Base-by-base conservation (phyloP, 441 rosid species). In the Mallotus repandus region DNA sequence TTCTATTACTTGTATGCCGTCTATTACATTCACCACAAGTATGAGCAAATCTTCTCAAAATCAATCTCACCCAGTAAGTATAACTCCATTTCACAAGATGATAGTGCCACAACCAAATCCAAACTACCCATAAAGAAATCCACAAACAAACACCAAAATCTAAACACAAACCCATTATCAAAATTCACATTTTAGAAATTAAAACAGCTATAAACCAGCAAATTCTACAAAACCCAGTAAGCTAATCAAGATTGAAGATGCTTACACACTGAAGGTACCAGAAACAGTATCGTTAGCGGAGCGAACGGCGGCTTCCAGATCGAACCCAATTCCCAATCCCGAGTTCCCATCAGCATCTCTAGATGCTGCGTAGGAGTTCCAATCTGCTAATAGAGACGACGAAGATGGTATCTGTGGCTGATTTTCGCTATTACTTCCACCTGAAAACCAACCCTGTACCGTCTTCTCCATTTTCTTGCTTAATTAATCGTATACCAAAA, bases 201-300 rank as follows among this genome's bases (percentile, higher is more conserved):
- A 7, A 25, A 29, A 7, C n/a, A 53, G 46, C 59, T 19, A 70
- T 45, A 38, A 14, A 9, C 5, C 5, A 58, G 57, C 29, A 45
- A 69, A 57, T 19, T 52, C 35, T 9, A 43, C 12, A 45, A 71
- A 70, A 70, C 41, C 70, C 21, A 29, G 15, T 15, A 50, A 50
- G 22, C 32, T 35, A 35, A 35, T 35, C 41, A 35, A 69, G 59
- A 2, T 35, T 35, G n/a, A 25, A 46, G 65, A 52, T 7, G 64
- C 88, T 87, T 83, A 93, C 98, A 91, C 98, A 52, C 77, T 85
- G 84, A 93, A 88, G 84, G 98, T 90, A n/a, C 94, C 96, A 15
- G 91, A 70, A 78, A 93, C 93, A 53, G 92, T 81, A 71, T 90
- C 92, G 74, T 88, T 89, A 29, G 97, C 94, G 60, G 97, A 89